Evolutionary conservation across 345 rosid species (phyloP).

Genomic region (Citrus reticulata): DNA sequence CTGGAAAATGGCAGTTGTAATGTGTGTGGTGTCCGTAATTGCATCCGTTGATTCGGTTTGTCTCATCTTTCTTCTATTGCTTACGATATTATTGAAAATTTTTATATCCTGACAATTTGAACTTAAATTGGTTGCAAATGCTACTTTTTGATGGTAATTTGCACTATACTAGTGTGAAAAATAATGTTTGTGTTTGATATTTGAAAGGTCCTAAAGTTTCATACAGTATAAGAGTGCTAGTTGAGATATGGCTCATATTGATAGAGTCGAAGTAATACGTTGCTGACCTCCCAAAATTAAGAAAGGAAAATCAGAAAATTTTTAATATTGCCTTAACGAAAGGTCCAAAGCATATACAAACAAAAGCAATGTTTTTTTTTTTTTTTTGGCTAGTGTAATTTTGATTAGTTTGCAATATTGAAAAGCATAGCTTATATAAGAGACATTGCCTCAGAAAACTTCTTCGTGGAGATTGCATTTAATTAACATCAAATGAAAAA

Average conservation of each 20-base stretch:
- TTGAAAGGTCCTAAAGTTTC: background rate
- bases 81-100: background rate
- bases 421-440: background rate
- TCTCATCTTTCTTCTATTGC: constrained; percentile 13
- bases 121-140: background rate
- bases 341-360: background rate
- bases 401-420: background rate
- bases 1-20: constrained; percentile 90
- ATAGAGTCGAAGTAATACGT: background rate
- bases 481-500: background rate
- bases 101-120: constrained; percentile 1
- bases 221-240: background rate
- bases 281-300: background rate
- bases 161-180: background rate
- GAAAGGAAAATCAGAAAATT: background rate
- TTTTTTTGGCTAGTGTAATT: background rate
- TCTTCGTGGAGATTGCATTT: background rate
- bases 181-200: background rate
- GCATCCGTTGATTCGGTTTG: constrained; percentile 91
- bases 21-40: constrained; percentile 84
- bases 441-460: background rate
- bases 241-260: background rate
- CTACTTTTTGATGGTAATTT: background rate
- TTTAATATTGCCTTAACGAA: background rate
- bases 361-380: background rate